A percentile compares a stretch with the other conserved stretches of the same genome.
Conservation (phyloP, 2,329 filamentous ascomycete species). For the Penicillium palitans region DNA sequence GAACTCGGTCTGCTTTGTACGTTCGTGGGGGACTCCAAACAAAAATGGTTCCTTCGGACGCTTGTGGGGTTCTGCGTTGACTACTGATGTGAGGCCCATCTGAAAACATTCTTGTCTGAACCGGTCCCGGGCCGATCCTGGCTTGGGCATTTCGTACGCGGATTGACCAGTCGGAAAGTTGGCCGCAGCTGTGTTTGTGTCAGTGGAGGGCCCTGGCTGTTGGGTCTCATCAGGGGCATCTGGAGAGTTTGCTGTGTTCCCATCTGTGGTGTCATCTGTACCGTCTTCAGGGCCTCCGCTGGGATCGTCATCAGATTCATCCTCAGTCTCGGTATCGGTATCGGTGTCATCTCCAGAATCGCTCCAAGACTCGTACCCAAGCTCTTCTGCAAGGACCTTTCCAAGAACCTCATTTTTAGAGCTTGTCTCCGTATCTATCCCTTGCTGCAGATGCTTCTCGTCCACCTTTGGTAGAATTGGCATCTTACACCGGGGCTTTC, state of each 20-base stretch:
- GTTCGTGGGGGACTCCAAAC: not conserved
- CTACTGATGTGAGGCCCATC: not conserved
- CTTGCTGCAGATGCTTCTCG: not conserved
- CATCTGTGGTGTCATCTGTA: not conserved
- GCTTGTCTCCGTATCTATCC: not conserved
- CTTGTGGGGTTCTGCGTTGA: not conserved
- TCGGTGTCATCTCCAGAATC: not conserved
- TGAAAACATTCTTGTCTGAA: not conserved
- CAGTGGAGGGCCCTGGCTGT: not conserved
- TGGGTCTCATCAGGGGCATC: not conserved
- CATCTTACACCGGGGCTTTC: not conserved
- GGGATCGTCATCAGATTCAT: not conserved
- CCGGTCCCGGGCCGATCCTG: not conserved
- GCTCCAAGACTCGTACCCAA: not conserved
- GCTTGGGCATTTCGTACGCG: not conserved
- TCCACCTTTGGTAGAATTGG: not conserved
- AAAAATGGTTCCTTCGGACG: not conserved
- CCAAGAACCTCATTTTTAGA: not conserved
- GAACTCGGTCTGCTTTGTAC: slow-evolving; percentile 11
- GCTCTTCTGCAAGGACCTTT: slow-evolving; percentile 1
- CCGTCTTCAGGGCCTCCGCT: not conserved
- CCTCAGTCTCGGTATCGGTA: not conserved
- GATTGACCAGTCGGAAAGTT: not conserved
- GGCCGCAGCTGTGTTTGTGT: not conserved
- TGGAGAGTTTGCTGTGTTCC: not conserved